Conservation (phyloP, 495 filamentous ascomycete species). For the Penicillium arizonense region DNA sequence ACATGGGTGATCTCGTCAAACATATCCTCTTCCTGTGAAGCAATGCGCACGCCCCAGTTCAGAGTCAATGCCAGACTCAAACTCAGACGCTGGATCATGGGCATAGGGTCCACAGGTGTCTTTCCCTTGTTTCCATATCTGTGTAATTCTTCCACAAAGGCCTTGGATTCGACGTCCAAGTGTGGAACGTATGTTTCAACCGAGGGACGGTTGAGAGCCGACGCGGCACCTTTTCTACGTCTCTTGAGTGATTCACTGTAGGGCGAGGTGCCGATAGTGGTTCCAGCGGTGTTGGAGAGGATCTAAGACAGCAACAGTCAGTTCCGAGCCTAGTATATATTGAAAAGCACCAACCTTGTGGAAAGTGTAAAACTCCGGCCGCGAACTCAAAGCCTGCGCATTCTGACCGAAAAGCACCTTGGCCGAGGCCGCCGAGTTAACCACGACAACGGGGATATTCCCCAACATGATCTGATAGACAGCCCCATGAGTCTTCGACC, state of each 20-base stretch:
- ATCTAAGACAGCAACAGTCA: conserved; percentile 37
- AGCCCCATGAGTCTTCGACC: conserved; percentile 55
- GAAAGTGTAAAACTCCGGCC: conserved; percentile 64
- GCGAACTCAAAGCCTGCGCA: conserved; percentile 56
- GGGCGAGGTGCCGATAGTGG: conserved; percentile 64
- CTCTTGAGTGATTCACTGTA: conserved; percentile 62
- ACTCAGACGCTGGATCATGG: conserved; percentile 58
- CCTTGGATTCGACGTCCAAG: conserved; percentile 58
- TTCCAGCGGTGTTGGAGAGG: conserved; percentile 60
- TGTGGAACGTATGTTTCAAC: conserved; percentile 60
- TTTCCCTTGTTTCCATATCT: conserved; percentile 52
- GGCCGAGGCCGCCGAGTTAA: conserved; percentile 56
- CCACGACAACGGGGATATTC: conserved; percentile 59
- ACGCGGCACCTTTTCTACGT: conserved; percentile 61
- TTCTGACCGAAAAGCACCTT: conserved; percentile 58
- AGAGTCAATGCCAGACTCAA: conserved; percentile 58
- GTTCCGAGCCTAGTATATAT: not conserved
- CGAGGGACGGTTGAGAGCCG: conserved; percentile 60
- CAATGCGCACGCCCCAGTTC: conserved; percentile 62
- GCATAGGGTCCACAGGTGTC: conserved; percentile 57
- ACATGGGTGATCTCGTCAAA: conserved; percentile 64
- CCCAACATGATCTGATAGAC: conserved; percentile 67
- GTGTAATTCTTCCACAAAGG: conserved; percentile 58
- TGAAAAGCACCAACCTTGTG: conserved; percentile 48
- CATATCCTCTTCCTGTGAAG: conserved; percentile 53